A percentile compares a stretch with the other conserved stretches of the same genome.
These are phyloP conservation scores for Lepidium didymum DNA, from an alignment of 345 rosid genomes.

Conservation along the genomic window DNA sequence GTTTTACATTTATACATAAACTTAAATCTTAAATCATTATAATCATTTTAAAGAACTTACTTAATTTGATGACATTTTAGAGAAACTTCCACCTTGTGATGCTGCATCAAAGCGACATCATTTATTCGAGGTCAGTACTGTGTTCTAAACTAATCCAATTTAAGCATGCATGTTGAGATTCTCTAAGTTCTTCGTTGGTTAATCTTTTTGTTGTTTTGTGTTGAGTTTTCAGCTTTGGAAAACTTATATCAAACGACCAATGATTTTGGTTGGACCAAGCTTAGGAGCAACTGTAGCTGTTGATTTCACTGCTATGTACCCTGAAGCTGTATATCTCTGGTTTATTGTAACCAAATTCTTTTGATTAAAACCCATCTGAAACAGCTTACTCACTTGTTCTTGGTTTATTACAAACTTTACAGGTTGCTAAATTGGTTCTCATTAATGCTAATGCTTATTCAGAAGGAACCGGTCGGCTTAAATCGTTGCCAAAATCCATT, in stretches of 20 bases:
- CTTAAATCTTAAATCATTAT: too few species aligned
- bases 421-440: slow-evolving; percentile 73
- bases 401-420: neutral
- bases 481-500: slow-evolving; percentile 48
- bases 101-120: slow-evolving; percentile 68
- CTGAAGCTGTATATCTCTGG: slow-evolving; percentile 58
- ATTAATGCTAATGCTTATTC: slow-evolving; percentile 78
- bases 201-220: neutral
- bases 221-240: slow-evolving; percentile 56
- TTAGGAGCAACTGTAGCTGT: slow-evolving; percentile 81
- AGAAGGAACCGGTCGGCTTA: slow-evolving; percentile 64
- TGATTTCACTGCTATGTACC: slow-evolving; percentile 65
- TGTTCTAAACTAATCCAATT: neutral
- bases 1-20: neutral
- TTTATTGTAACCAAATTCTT: neutral
- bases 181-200: neutral
- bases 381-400: neutral
- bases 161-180: neutral
- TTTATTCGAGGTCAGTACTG: slow-evolving; percentile 51
- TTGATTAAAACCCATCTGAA: neutral
- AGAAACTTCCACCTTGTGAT: slow-evolving; percentile 57
- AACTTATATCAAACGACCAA: slow-evolving; percentile 67
- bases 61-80: slow-evolving; percentile 21
- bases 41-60: neutral
- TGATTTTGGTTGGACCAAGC: slow-evolving; percentile 91